Base-by-base conservation (phyloP, 495 filamentous ascomycete species). In the Aspergillus wentii region DNA sequence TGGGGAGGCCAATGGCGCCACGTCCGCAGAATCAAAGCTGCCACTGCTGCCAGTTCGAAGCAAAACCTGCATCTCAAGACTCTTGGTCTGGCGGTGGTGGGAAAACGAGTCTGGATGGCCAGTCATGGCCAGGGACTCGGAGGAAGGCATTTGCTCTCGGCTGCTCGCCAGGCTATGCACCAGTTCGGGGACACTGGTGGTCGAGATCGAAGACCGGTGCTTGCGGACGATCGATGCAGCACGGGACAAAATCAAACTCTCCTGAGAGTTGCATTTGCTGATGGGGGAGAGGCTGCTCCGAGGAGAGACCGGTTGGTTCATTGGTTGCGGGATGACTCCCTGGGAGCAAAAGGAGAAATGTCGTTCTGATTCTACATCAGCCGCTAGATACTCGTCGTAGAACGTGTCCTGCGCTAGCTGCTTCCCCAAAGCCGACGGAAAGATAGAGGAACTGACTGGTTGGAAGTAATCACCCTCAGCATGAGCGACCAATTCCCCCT, bases 231-330 rank as follows among this genome's bases (percentile, higher is more conserved):
- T 64, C 6, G 71, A 72, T 18, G 68, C 58, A 8, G 61, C 58
- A 35, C 71, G 57, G 10, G 69, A 75, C 38, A 71, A 48, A 30
- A 75, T 67, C 23, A 77, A 57, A 49, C 74, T 78, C 44, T 78
- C 76, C 35, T 77, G 69, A 18, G 75, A 78, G 48, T 71, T 75
- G 44, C 68, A 72, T 36, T 76, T 78, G 65, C 75, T 79, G 31
- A 76, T 72, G 5, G 67, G 74, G 3, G 75, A 72, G 37, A 67
- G 69, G 54, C 71, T 76, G 50, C 69, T 76, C 19, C 71, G 62
- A 6, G 63, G 64, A 30, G 69, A 70, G 36, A 61, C 50, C 19
- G 61, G 57, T 30, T 63, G 57, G 32, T 68, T 56, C 16, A 60
- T 63, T 0, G 64, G 26, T 29, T 9, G 56, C 9, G 64, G 52